phyloP scores from a whole-genome alignment of 2,329 filamentous ascomycete genomes.

The Fusarium zealandicum region DNA sequence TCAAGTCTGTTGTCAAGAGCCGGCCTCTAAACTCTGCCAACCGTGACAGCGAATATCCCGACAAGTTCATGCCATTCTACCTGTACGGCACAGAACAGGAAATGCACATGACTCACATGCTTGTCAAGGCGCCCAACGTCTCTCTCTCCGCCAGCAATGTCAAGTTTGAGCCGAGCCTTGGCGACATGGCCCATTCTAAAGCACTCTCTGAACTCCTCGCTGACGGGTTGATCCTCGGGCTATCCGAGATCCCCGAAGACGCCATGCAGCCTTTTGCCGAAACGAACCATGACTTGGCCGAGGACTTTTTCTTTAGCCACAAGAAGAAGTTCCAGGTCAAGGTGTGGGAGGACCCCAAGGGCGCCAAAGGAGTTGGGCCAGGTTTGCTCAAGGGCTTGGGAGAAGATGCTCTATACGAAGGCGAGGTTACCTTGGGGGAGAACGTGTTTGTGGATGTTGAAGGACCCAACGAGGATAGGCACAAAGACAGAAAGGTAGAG shows the following conservation, averaged over 20 bases:
- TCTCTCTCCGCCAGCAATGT: conserved; percentile 42
- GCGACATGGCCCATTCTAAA: conserved; percentile 8
- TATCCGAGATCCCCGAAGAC: conserved; percentile 46
- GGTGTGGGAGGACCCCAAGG: conserved; percentile 26
- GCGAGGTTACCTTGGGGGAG: conserved; percentile 10
- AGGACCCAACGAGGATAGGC: conserved; percentile 30
- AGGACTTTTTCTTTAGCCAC: conserved; percentile 25
- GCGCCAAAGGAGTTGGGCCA: conserved; percentile 1
- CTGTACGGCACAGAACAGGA: conserved; percentile 50
- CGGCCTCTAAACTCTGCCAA: conserved; percentile 48
- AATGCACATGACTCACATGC: conserved; percentile 53
- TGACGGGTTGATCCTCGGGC: conserved; percentile 40
- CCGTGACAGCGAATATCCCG: conserved; percentile 47
- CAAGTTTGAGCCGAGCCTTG: conserved; percentile 17
- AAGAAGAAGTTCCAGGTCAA: conserved; percentile 10
- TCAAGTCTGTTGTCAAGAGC: conserved; percentile 41
- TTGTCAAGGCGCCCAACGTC: conserved; percentile 52
- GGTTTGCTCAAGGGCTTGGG: conserved; percentile 7
- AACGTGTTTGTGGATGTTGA: conserved; percentile 36
- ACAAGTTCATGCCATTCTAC: conserved; percentile 52
- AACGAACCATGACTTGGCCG: conserved; percentile 9
- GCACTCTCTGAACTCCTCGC: conserved; percentile 20
- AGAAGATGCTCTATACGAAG: background rate
- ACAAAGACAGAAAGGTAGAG: conserved; percentile 17
- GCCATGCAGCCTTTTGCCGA: conserved; percentile 50